phyloP scores from a whole-genome alignment of 495 filamentous ascomycete genomes.

The Xylaria longipes region DNA sequence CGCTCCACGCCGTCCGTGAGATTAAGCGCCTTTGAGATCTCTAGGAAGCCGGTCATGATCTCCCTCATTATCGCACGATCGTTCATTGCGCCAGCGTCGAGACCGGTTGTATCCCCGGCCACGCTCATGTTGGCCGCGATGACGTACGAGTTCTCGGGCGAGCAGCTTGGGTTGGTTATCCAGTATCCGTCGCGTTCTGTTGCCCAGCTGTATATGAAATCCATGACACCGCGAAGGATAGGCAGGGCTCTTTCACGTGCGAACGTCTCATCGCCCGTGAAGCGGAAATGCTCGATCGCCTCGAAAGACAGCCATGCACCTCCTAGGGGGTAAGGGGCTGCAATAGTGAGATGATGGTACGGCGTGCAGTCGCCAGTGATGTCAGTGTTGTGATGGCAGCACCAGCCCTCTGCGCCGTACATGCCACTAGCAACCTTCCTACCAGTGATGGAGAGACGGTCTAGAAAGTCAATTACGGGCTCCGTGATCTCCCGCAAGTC shows the following conservation, averaged over 20 bases:
- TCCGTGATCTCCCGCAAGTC: slow-evolving; percentile 46
- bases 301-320: slow-evolving; percentile 57
- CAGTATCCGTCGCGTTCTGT: background rate
- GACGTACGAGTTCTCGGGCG: slow-evolving; percentile 12
- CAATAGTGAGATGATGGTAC: slow-evolving; percentile 51
- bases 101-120: background rate
- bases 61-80: slow-evolving; percentile 3
- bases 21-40: background rate
- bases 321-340: slow-evolving; percentile 56
- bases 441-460: slow-evolving; percentile 32
- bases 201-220: slow-evolving; percentile 6
- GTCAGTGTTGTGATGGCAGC: slow-evolving; percentile 57
- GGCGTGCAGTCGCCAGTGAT: slow-evolving; percentile 58
- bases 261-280: slow-evolving; percentile 44
- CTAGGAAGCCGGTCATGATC: background rate
- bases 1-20: background rate
- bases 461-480: slow-evolving; percentile 4
- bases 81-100: background rate
- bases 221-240: background rate
- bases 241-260: slow-evolving; percentile 43
- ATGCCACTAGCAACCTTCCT: slow-evolving; percentile 51
- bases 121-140: background rate
- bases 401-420: slow-evolving; percentile 58
- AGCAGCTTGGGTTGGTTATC: background rate
- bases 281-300: slow-evolving; percentile 55